Conservation (phyloP, 2,329 filamentous ascomycete species). For the Hypoxylon sp. region DNA sequence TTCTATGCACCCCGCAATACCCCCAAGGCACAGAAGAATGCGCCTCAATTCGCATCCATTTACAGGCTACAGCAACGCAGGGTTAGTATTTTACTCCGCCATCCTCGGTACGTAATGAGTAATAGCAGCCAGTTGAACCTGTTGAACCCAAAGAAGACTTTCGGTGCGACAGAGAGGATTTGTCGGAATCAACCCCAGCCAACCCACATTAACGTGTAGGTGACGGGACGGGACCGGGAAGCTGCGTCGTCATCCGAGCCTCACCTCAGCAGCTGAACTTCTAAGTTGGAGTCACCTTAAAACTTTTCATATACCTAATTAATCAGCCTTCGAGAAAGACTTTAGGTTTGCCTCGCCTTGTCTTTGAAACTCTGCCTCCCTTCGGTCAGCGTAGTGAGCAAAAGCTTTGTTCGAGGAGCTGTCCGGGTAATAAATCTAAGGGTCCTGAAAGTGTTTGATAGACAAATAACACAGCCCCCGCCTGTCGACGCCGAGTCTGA, state of each 20-base stretch:
- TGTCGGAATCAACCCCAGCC: slow-evolving; percentile 8
- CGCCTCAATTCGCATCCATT: slow-evolving; percentile 33
- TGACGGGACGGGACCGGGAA: slow-evolving; percentile 30
- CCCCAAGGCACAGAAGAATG: slow-evolving; percentile 18
- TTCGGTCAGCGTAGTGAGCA: slow-evolving; percentile 34
- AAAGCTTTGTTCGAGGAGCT: slow-evolving; percentile 16
- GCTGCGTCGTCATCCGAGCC: slow-evolving; percentile 37
- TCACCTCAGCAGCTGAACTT: slow-evolving; percentile 35
- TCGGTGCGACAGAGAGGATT: slow-evolving; percentile 16
- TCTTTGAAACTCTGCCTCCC: slow-evolving; percentile 34
- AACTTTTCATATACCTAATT: slow-evolving; percentile 16
- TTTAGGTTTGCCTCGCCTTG: slow-evolving; percentile 29
- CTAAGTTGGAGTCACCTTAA: slow-evolving; percentile 2
- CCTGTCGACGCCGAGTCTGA: slow-evolving; percentile 22
- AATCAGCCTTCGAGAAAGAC: slow-evolving; percentile 42
- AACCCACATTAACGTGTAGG: not conserved
- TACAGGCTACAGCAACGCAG: slow-evolving; percentile 18
- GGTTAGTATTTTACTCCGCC: slow-evolving; percentile 25
- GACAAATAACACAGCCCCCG: slow-evolving; percentile 38
- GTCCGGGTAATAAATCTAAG: slow-evolving; percentile 14
- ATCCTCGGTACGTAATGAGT: slow-evolving; percentile 26
- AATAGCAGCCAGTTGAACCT: too few species aligned
- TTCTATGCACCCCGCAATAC: slow-evolving; percentile 37
- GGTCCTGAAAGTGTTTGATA: slow-evolving; percentile 33
- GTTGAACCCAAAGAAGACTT: slow-evolving; percentile 5